Evolutionary conservation across 116 monocot genomes (phyloP).

Genomic region (Dioscorea cayenensis): DNA sequence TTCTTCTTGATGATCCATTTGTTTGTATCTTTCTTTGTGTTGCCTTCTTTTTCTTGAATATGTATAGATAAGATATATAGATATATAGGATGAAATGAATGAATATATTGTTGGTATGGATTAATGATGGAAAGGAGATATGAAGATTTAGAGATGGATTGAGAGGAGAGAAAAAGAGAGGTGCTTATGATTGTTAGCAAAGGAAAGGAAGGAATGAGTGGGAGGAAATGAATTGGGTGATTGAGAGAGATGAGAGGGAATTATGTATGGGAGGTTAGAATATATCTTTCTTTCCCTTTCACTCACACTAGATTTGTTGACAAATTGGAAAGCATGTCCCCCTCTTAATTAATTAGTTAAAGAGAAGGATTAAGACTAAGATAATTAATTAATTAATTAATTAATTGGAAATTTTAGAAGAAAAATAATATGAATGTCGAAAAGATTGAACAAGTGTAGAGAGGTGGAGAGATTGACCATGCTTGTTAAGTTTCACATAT

Average conservation of each 20-base stretch:
- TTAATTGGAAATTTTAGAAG: too few species aligned
- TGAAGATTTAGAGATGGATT: background rate
- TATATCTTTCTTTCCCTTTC: background rate
- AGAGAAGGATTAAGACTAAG: too few species aligned
- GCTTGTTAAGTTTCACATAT: too few species aligned
- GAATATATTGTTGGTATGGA: background rate
- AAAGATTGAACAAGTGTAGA: too few species aligned
- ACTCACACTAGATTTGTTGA: background rate
- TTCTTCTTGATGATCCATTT: background rate
- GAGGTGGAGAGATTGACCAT: too few species aligned
- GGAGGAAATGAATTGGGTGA: slow-evolving; percentile 20
- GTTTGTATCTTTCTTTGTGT: too few species aligned
- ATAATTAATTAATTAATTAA: too few species aligned
- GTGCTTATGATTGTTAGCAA: slow-evolving; percentile 18
- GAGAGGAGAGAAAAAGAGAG: background rate
- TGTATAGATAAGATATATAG: too few species aligned
- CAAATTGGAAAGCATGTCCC: background rate
- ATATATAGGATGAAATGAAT: too few species aligned
- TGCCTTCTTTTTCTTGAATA: too few species aligned
- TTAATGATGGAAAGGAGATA: background rate
- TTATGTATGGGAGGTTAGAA: background rate
- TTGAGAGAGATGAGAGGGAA: background rate
- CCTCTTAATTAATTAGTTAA: too few species aligned
- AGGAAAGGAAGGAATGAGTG: slow-evolving; percentile 33
- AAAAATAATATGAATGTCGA: too few species aligned